Conservation (phyloP, 768 basidiomycete genomes). For the Candolleomyces aberdarensis region DNA sequence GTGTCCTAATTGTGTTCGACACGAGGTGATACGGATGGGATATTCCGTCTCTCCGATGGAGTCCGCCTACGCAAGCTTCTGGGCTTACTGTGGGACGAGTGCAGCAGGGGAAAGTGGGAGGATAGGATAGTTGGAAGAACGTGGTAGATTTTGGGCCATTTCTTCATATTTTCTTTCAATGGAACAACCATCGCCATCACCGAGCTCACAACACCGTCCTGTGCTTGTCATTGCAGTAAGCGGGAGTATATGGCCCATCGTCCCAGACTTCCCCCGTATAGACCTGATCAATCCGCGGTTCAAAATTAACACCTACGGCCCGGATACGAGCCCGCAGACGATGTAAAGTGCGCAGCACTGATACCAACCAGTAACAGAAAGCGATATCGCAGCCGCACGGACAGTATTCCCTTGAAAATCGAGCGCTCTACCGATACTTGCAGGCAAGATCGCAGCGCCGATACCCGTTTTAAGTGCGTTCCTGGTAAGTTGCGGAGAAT, state of each 20-base stretch:
- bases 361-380: constrained; percentile 88
- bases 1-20: too few relatives aligned
- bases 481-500: constrained; percentile 79
- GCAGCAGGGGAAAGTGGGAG: too few relatives aligned
- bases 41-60: too few relatives aligned
- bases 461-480: constrained; percentile 59
- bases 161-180: too few relatives aligned
- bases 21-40: too few relatives aligned
- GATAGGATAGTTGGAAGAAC: too few relatives aligned
- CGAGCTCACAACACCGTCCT: constrained; percentile 66
- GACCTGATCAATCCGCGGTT: constrained; percentile 66
- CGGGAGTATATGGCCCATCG: constrained; percentile 67
- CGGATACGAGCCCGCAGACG: constrained; percentile 80
- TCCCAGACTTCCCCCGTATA: constrained; percentile 59
- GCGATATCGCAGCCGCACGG: constrained; percentile 64
- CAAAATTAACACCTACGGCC: constrained; percentile 74
- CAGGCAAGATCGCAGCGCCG: constrained; percentile 85
- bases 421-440: constrained; percentile 63
- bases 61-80: too few relatives aligned
- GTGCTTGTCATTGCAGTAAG: constrained; percentile 63
- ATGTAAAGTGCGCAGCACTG: constrained; percentile 87
- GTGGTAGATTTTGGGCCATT: too few relatives aligned
- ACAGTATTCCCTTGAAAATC: constrained; percentile 28
- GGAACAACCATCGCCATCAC: constrained; percentile 59
- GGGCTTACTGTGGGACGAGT: too few relatives aligned